phyloP scores from a whole-genome alignment of 768 basidiomycete species.

The Mycena alexandri region DNA sequence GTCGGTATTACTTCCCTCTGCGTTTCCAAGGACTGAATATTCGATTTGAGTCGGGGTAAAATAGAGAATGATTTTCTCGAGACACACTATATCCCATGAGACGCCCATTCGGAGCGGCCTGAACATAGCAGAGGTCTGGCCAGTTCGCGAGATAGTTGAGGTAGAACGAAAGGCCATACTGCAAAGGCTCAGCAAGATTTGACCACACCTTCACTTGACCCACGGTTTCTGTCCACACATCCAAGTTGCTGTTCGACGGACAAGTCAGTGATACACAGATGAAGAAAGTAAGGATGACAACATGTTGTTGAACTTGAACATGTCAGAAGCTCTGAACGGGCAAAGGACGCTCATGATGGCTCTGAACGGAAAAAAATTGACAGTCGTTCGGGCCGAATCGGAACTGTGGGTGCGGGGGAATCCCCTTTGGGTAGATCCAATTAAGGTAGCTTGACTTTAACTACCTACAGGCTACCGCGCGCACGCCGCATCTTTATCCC shows the following conservation, averaged over 20 bases:
- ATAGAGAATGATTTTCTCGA: not conserved
- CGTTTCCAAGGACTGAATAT: constrained; percentile 88
- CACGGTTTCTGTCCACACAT: constrained; percentile 98
- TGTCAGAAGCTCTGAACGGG: constrained; percentile 89
- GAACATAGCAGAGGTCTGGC: constrained; percentile 91
- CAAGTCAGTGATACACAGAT: constrained; percentile 28
- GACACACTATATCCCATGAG: constrained; percentile 79
- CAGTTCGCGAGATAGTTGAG: constrained; percentile 89
- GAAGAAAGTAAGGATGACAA: constrained; percentile 41
- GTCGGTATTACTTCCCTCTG: constrained; percentile 80
- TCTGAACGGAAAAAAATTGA: constrained; percentile 4
- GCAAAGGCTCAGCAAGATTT: constrained; percentile 9
- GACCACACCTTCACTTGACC: constrained; percentile 42
- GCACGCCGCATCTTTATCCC: no score
- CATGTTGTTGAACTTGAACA: constrained; percentile 96
- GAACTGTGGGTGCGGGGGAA: not conserved
- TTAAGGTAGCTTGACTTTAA: no score
- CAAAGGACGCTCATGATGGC: constrained; percentile 84
- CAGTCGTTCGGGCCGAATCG: constrained; percentile 18
- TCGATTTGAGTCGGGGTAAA: not conserved
- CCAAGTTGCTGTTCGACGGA: constrained; percentile 76
- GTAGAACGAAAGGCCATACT: constrained; percentile 94
- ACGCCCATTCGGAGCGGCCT: constrained; percentile 83
- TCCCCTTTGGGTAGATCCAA: constrained; percentile 14
- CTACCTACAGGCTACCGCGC: no score